phyloP scores from a whole-genome alignment of 169 alveolate species.

The Eimeria sp. region DNA sequence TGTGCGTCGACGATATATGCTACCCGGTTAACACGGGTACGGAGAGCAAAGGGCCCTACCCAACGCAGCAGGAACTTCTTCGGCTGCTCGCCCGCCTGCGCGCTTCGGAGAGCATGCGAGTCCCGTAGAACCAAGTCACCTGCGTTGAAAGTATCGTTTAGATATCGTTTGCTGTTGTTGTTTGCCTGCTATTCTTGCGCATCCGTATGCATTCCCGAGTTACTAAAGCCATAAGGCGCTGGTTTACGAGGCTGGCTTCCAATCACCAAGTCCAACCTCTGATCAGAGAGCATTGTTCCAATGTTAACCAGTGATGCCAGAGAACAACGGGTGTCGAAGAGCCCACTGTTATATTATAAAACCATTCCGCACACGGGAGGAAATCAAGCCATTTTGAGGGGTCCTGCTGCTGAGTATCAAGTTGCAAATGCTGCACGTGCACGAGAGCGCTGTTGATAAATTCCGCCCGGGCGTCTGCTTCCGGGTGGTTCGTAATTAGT shows the following conservation, averaged over 20 bases:
- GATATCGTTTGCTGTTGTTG: neutral
- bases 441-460: neutral
- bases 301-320: neutral
- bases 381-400: neutral
- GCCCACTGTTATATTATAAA: too few relatives aligned
- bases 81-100: neutral
- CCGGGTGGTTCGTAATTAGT: neutral
- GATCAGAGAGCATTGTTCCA: neutral
- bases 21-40: neutral
- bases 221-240: neutral
- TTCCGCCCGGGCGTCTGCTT: neutral
- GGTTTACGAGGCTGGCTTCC: too few relatives aligned
- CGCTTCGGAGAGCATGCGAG: neutral
- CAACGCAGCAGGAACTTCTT: neutral
- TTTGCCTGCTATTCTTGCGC: neutral
- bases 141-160: neutral
- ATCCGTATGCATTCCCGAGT: neutral
- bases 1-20: neutral
- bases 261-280: neutral
- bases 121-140: neutral
- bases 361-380: neutral
- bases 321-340: neutral
- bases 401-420: neutral
- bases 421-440: neutral
- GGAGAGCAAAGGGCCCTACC: neutral